phyloP scores from a whole-genome alignment of 495 filamentous ascomycete genomes.

The Paragyromitra xinjiangensis region DNA sequence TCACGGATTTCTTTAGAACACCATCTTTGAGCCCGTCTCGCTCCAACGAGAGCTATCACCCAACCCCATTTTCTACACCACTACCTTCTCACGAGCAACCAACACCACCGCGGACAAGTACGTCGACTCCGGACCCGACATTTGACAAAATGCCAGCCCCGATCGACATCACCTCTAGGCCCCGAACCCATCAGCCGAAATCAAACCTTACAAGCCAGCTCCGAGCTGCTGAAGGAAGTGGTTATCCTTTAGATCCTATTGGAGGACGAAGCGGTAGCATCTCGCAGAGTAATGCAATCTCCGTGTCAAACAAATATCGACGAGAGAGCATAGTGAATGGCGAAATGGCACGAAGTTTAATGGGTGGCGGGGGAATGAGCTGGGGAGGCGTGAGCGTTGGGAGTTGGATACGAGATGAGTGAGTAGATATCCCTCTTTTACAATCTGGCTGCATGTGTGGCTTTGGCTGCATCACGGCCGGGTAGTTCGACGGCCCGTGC shows the following conservation, averaged over 20 bases:
- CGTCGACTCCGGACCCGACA: slow-evolving; percentile 47
- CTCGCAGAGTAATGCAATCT: slow-evolving; percentile 56
- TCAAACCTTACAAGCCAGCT: slow-evolving; percentile 57
- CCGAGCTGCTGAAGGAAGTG: slow-evolving; percentile 53
- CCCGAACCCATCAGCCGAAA: slow-evolving; percentile 48
- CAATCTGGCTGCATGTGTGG: slow-evolving; percentile 23
- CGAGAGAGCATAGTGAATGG: slow-evolving; percentile 70
- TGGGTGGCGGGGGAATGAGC: slow-evolving; percentile 91
- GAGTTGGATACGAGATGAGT: slow-evolving; percentile 98
- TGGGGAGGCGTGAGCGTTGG: slow-evolving; percentile 97
- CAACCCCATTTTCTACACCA: slow-evolving; percentile 43
- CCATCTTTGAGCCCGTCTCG: slow-evolving; percentile 54
- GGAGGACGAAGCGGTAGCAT: slow-evolving; percentile 53
- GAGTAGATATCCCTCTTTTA: slow-evolving; percentile 63
- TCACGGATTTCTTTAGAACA: slow-evolving; percentile 56
- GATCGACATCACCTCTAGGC: slow-evolving; percentile 56
- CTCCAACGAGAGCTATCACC: slow-evolving; percentile 56
- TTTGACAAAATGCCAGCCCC: slow-evolving; percentile 56
- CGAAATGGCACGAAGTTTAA: slow-evolving; percentile 78
- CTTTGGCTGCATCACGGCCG: slow-evolving; percentile 25
- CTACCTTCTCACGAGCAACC: slow-evolving; percentile 37
- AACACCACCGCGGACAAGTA: slow-evolving; percentile 50
- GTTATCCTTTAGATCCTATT: slow-evolving; percentile 42
- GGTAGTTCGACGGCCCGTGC: slow-evolving; percentile 49
- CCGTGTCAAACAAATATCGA: slow-evolving; percentile 61